phyloP scores from a whole-genome alignment of 2,329 filamentous ascomycete genomes.

The Paecilomyces sp. region DNA sequence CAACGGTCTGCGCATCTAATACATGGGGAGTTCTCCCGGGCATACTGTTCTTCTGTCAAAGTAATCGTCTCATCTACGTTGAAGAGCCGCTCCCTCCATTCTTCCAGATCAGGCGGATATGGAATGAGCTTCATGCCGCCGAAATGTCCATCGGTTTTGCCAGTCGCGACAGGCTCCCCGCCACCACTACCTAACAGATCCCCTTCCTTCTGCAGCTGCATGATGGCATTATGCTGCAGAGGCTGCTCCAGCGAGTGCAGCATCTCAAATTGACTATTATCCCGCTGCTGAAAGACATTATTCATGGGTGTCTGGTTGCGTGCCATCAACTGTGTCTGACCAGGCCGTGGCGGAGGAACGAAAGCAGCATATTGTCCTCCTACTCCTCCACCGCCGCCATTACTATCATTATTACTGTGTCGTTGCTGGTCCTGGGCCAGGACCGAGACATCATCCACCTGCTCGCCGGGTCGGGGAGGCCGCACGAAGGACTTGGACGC shows the following conservation, averaged over 20 bases:
- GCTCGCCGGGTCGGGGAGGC: slow-evolving; percentile 9
- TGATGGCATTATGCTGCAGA: slow-evolving; percentile 12
- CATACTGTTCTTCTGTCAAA: slow-evolving; percentile 66
- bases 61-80: slow-evolving; percentile 67
- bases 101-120: slow-evolving; percentile 59
- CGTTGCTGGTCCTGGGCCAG: slow-evolving; percentile 1
- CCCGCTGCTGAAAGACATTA: neutral
- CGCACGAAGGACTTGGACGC: slow-evolving; percentile 7
- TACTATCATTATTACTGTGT: slow-evolving; percentile 2
- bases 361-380: slow-evolving; percentile 2
- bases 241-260: slow-evolving; percentile 11
- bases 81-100: slow-evolving; percentile 67
- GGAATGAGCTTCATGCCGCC: slow-evolving; percentile 48
- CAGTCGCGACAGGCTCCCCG: slow-evolving; percentile 1
- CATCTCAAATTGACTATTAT: slow-evolving; percentile 13
- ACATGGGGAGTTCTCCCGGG: slow-evolving; percentile 4
- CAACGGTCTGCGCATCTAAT: slow-evolving; percentile 7
- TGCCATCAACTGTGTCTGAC: slow-evolving; percentile 5
- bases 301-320: neutral
- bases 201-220: slow-evolving; percentile 15
- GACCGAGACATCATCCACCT: slow-evolving; percentile 10
- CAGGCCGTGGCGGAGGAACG: neutral
- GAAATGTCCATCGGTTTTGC: slow-evolving; percentile 16
- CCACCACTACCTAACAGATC: slow-evolving; percentile 11
- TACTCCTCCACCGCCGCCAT: neutral